Base-by-base conservation (phyloP, 2,329 filamentous ascomycete species). In the Cordyceps tenuipes region DNA sequence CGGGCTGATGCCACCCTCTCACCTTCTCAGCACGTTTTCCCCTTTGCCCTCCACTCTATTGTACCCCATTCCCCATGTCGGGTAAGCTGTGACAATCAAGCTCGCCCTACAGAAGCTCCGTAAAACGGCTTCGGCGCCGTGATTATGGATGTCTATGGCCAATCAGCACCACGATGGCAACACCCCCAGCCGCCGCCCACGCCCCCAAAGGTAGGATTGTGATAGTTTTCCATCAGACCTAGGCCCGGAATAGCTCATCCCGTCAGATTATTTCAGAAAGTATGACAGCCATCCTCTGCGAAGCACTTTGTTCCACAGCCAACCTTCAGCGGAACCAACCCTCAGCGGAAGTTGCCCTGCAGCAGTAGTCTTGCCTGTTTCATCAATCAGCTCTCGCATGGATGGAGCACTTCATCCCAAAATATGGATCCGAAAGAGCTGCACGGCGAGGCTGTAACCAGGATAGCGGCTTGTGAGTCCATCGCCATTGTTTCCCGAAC, bases 211-310 rank as follows among this genome's bases (percentile, higher is more conserved):
- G 43, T 49, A 43, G 34, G 29, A 53, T 54, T 60, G 41, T 12
- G 43, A 54, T 54, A 43, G 49, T 49, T 43, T 54, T 21, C 50
- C 57, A 60, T 60, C 57, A 60, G 57, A 60, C 50, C 57, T 60
- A 60, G 57, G 31, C 57, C 34, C 50, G 21, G 23, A 55, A 60
- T 34, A 26, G 57, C 17, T 49, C 50, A 54, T 49, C 34, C 48
- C 43, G 57, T 60, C 57, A 60, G 43, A 60, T 60, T 49, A 53
- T 60, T 49, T 60, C 43, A 50, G 43, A 34, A 60, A 43, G 43
- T 36, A 54, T 60, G 57, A 43, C 50, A 55, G 6, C 34, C 41
- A 43, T 29, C 41, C 21, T 50, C 41, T 26, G 17, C 41, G 13
- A 59, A 39, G 50, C 50, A 60, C 43, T 29, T 34, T 31, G 17